A percentile compares a stretch with the other conserved stretches of the same genome.
Conservation (phyloP, 2,329 filamentous ascomycete genomes). For the Cladosporium halotolerans region DNA sequence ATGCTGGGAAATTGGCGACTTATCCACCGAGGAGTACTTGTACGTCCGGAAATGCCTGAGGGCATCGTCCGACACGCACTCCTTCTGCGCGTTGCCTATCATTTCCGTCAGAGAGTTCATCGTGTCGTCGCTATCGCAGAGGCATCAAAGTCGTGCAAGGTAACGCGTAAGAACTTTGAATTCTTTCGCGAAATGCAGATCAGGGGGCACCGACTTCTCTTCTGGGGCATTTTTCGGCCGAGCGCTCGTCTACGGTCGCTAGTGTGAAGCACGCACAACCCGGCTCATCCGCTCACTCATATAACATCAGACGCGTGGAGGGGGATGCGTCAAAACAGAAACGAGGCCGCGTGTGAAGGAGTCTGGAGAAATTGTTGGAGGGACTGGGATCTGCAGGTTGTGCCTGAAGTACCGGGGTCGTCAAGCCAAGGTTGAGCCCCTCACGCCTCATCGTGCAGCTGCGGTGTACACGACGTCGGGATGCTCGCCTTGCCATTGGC, state of each 20-base stretch:
- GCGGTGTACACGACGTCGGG: too few species aligned
- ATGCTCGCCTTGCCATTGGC: too few species aligned
- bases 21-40: conserved; percentile 96
- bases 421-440: too few species aligned
- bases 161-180: conserved; percentile 3
- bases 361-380: too few species aligned
- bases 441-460: too few species aligned
- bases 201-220: conserved; percentile 10
- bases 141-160: conserved; percentile 3
- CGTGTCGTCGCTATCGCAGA: conserved; percentile 1
- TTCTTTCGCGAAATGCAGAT: conserved; percentile 3
- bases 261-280: conserved; percentile 7
- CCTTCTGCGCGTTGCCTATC: conserved; percentile 22
- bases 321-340: too few species aligned
- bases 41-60: conserved; percentile 88
- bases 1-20: conserved; percentile 87
- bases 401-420: too few species aligned
- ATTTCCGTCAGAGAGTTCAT: conserved; percentile 1
- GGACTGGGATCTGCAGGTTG: too few species aligned
- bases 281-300: neutral
- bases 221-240: conserved; percentile 6
- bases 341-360: too few species aligned
- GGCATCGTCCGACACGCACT: conserved; percentile 77
- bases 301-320: too few species aligned
- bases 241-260: neutral